These are phyloP conservation scores for Populus tomentosa DNA, from an alignment of 441 rosid genomes.

Conservation along the genomic window DNA sequence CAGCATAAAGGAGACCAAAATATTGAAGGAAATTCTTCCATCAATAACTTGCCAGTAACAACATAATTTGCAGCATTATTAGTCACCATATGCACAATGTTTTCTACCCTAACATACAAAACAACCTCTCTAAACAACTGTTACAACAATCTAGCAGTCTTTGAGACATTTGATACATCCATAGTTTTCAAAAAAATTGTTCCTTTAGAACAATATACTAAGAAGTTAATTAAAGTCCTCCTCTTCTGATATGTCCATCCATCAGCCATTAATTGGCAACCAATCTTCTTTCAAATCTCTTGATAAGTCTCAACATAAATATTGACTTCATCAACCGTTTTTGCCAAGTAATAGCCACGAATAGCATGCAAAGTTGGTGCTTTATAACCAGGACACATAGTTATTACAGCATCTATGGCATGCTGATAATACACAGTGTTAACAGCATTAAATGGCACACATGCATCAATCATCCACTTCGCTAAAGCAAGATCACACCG, in stretches of 20 bases:
- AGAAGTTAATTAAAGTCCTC: too few relatives aligned
- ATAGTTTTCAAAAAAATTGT: too few relatives aligned
- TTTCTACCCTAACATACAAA: neutral
- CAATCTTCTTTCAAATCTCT: too few relatives aligned
- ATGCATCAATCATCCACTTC: neutral
- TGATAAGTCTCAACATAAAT: neutral
- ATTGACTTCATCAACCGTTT: neutral
- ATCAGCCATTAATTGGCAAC: too few relatives aligned
- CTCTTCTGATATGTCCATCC: too few relatives aligned
- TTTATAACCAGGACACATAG: neutral
- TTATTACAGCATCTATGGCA: neutral
- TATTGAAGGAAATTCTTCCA: too few relatives aligned
- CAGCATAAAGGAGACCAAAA: too few relatives aligned
- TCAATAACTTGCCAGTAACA: too few relatives aligned
- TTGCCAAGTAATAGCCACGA: neutral
- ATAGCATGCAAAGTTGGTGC: neutral
- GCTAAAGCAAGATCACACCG: too few relatives aligned
- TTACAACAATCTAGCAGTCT: neutral
- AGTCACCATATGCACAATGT: too few relatives aligned
- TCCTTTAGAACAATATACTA: too few relatives aligned
- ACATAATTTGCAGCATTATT: too few relatives aligned
- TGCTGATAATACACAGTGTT: neutral
- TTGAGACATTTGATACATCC: neutral
- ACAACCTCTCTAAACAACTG: neutral
- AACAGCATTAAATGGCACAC: neutral